A percentile compares a stretch with the other conserved stretches of the same genome.
Conservation (phyloP, 225 moss, liverwort and hornwort genomes). For the Marchantia polymorpha region DNA sequence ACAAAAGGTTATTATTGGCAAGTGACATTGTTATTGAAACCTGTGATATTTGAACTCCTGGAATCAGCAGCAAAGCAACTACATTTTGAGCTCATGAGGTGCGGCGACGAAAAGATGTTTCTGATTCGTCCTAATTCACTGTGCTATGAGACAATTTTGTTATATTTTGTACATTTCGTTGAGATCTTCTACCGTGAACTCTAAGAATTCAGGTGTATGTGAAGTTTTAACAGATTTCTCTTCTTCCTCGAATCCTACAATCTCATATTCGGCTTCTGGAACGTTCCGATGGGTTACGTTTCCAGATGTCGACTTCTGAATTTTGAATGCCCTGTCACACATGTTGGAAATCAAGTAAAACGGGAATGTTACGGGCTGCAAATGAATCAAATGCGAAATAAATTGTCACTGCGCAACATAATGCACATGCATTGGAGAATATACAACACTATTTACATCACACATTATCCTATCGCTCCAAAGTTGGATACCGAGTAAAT, state of each 20-base stretch:
- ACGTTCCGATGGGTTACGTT: neutral
- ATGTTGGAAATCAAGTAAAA: neutral
- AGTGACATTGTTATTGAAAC: neutral
- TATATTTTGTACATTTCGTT: neutral
- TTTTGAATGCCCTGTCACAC: neutral
- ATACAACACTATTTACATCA: too few species aligned
- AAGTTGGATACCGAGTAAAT: too few species aligned
- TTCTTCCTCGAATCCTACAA: neutral
- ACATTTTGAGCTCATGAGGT: neutral
- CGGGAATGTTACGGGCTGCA: neutral
- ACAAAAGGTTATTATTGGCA: neutral
- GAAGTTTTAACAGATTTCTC: constrained; percentile 9
- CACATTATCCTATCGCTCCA: too few species aligned
- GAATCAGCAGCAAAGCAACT: neutral
- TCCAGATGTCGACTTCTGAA: too few species aligned
- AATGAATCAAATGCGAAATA: neutral
- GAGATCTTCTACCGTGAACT: constrained; percentile 4
- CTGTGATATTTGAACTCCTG: neutral
- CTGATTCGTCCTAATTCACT: neutral
- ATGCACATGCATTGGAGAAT: too few species aligned
- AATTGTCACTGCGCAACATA: too few species aligned
- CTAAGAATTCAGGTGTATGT: constrained; percentile 11
- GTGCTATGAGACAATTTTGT: neutral
- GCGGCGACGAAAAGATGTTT: neutral
- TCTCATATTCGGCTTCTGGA: constrained; percentile 12